Conservation (phyloP, 192 early-diverging fungal species). For the Umbelopsis isabellina region DNA sequence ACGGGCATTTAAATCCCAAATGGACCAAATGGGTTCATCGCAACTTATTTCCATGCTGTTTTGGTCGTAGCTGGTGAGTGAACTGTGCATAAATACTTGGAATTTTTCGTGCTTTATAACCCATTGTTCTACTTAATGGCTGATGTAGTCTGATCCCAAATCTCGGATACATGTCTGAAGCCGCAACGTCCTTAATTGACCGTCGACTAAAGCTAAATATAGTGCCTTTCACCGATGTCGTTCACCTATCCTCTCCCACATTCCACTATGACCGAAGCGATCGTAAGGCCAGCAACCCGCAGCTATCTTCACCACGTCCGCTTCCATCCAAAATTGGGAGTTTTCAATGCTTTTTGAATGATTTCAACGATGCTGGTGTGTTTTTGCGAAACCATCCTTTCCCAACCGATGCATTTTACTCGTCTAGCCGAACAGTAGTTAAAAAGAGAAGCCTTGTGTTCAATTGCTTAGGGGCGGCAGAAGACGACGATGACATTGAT, state of each 20-base stretch:
- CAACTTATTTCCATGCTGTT: conserved; percentile 86
- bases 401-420: conserved; percentile 27
- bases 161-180: conserved; percentile 86
- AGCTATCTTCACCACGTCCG: conserved; percentile 29
- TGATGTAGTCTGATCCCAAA: conserved; percentile 75
- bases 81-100: not conserved
- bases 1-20: conserved; percentile 74
- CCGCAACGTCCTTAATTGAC: conserved; percentile 84
- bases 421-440: not conserved
- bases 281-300: conserved; percentile 40
- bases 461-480: conserved; percentile 23
- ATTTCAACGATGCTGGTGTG: conserved; percentile 81
- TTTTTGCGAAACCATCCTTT: conserved; percentile 76
- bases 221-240: conserved; percentile 83
- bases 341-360: conserved; percentile 84
- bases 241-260: conserved; percentile 67
- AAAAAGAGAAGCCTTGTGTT: conserved; percentile 20
- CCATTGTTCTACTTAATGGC: conserved; percentile 7
- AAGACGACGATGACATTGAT: not conserved
- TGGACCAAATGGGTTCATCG: conserved; percentile 94
- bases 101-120: conserved; percentile 1
- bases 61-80: conserved; percentile 75
- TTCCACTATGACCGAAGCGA: conserved; percentile 82
- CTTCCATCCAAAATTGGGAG: conserved; percentile 80
- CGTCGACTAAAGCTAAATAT: conserved; percentile 69